Conservation (phyloP, 345 rosid species). For the Brassica rapa region DNA sequence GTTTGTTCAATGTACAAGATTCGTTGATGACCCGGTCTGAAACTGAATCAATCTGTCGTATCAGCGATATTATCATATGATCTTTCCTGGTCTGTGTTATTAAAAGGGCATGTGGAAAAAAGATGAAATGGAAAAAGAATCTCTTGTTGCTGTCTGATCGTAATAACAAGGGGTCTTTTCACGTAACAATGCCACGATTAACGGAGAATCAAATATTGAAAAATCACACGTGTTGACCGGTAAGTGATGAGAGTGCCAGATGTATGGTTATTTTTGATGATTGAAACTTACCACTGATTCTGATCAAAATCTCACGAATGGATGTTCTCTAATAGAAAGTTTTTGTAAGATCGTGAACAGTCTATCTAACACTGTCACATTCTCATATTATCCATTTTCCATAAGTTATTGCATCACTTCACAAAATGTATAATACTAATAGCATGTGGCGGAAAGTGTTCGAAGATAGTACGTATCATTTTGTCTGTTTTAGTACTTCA, state of each 20-base stretch:
- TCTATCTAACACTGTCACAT: not conserved
- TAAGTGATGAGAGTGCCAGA: not conserved
- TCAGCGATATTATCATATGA: not conserved
- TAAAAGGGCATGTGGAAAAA: not conserved
- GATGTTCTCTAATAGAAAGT: not conserved
- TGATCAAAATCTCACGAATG: slow-evolving; percentile 7
- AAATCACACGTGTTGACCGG: not conserved
- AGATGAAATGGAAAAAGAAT: slow-evolving; percentile 7
- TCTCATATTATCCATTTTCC: not conserved
- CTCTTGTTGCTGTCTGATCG: slow-evolving; percentile 22
- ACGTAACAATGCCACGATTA: slow-evolving; percentile 29
- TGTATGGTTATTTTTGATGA: not conserved
- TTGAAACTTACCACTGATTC: slow-evolving; percentile 10
- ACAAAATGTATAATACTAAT: not conserved
- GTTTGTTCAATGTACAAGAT: not conserved
- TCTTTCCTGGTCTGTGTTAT: not conserved
- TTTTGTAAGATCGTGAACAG: not conserved
- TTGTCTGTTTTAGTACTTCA: not conserved
- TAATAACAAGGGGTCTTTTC: slow-evolving; percentile 12
- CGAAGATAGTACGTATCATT: not conserved
- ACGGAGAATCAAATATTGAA: slow-evolving; percentile 27
- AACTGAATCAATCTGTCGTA: not conserved
- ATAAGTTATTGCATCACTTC: not conserved
- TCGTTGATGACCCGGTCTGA: not conserved
- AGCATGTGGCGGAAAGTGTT: not conserved